Percentiles rank a stretch among this genome's conserved stretches.
phyloP scores from a whole-genome alignment of 768 basidiomycete genomes.

The Kockovaella imperatae region DNA sequence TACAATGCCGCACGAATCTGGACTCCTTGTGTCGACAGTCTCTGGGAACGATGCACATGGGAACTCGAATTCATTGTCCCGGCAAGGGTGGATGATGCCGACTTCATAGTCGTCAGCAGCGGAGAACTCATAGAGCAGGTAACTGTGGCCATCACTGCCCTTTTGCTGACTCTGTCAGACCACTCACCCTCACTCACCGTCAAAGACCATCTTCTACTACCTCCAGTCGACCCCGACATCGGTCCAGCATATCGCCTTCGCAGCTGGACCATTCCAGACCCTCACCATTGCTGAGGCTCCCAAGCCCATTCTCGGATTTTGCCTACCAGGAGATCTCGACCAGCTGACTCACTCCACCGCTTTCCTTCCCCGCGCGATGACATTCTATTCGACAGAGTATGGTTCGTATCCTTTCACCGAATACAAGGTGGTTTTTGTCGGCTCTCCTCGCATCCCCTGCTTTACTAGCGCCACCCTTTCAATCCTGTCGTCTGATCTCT shows the following conservation, averaged over 20 bases:
- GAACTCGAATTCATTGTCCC: slow-evolving; percentile 96
- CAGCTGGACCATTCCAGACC: slow-evolving; percentile 87
- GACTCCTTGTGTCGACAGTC: slow-evolving; percentile 92
- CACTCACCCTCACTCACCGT: slow-evolving; percentile 47
- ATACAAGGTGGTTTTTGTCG: slow-evolving; percentile 88
- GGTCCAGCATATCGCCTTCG: slow-evolving; percentile 93
- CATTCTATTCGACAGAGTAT: slow-evolving; percentile 78
- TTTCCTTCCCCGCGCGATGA: slow-evolving; percentile 78
- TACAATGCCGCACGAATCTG: slow-evolving; percentile 92
- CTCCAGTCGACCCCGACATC: slow-evolving; percentile 78
- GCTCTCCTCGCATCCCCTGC: slow-evolving; percentile 70
- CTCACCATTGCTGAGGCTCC: slow-evolving; percentile 50
- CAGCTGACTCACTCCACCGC: slow-evolving; percentile 62
- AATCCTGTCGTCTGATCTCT: slow-evolving; percentile 66
- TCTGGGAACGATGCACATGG: slow-evolving; percentile 98
- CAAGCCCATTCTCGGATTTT: slow-evolving; percentile 73
- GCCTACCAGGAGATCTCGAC: slow-evolving; percentile 77
- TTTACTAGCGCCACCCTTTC: slow-evolving; percentile 80
- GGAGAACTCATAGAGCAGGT: slow-evolving; percentile 94
- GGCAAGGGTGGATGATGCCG: slow-evolving; percentile 50
- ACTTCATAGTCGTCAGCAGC: slow-evolving; percentile 83
- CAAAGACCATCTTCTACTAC: slow-evolving; percentile 90
- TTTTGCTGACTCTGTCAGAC: not conserved
- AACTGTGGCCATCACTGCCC: slow-evolving; percentile 7
- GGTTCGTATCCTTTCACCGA: slow-evolving; percentile 91